These are phyloP conservation scores for Bothriochloa decipiens DNA, from an alignment of 176 grass and related monocot genomes.

Conservation along the genomic window DNA sequence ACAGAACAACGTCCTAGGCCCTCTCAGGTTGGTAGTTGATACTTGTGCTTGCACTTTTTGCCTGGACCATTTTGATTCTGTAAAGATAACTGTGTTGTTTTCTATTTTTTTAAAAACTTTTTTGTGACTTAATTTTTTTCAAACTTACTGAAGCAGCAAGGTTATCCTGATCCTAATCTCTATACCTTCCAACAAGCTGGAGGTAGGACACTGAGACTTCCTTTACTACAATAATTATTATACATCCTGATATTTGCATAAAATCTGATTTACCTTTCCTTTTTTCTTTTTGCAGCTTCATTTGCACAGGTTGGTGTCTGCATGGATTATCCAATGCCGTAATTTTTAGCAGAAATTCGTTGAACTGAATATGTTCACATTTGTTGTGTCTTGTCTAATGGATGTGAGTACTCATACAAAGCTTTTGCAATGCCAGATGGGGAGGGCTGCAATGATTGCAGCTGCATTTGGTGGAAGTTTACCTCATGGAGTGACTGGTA, in stretches of 20 bases:
- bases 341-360: constrained; percentile 14
- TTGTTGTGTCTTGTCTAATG: constrained; percentile 9
- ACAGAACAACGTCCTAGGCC: constrained; percentile 77
- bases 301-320: constrained; percentile 70
- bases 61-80: constrained; percentile 19
- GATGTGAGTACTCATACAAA: constrained; percentile 18
- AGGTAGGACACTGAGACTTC: constrained; percentile 41
- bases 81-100: constrained; percentile 17
- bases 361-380: constrained; percentile 11
- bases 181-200: constrained; percentile 76
- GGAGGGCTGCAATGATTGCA: constrained; percentile 70
- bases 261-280: constrained; percentile 18
- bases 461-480: constrained; percentile 83
- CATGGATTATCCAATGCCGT: constrained; percentile 18
- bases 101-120: not conserved
- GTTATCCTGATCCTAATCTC: constrained; percentile 73
- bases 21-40: constrained; percentile 63
- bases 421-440: constrained; percentile 62
- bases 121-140: no score
- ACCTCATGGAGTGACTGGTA: constrained; percentile 67
- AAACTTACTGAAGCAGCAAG: constrained; percentile 50
- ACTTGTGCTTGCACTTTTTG: constrained; percentile 1
- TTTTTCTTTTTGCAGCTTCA: constrained; percentile 55
- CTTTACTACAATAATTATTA: constrained; percentile 7
- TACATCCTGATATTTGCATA: not conserved